phyloP scores from a whole-genome alignment of 1,284 basidiomycete species.

The Phellopilus nigrolimitatus region DNA sequence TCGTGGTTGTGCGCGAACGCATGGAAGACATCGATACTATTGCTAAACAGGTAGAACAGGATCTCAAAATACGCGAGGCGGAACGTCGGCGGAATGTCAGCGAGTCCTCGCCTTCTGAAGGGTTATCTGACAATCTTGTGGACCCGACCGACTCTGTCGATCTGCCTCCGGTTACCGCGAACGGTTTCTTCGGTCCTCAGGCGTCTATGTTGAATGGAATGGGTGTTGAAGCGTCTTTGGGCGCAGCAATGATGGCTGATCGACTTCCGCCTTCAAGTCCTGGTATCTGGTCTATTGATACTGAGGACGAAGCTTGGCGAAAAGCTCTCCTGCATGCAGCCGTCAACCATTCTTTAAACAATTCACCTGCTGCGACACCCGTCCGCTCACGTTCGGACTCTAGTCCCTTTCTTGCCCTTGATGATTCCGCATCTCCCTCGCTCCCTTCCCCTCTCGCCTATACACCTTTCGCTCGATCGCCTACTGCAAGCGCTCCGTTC shows the following conservation, averaged over 20 bases:
- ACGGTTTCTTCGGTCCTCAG: constrained; percentile 69
- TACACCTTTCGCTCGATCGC: constrained; percentile 20
- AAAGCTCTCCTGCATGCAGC: constrained; percentile 66
- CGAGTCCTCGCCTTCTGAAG: constrained; percentile 22
- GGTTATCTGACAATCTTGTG: constrained; percentile 42
- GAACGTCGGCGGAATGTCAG: constrained; percentile 22
- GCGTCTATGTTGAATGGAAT: constrained; percentile 63
- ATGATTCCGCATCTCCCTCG: constrained; percentile 12
- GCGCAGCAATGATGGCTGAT: constrained; percentile 67
- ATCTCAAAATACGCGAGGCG: constrained; percentile 48
- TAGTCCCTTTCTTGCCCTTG: constrained; percentile 7
- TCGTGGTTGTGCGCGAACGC: constrained; percentile 75
- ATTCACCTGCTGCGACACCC: constrained; percentile 32
- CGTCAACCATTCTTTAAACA: constrained; percentile 66
- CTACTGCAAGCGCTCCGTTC: not conserved
- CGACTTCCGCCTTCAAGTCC: constrained; percentile 61
- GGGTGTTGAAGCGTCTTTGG: constrained; percentile 64
- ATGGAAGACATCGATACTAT: constrained; percentile 64
- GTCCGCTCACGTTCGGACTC: constrained; percentile 7
- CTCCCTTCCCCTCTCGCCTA: constrained; percentile 21
- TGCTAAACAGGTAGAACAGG: constrained; percentile 66
- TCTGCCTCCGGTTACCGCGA: constrained; percentile 56
- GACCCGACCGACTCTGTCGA: constrained; percentile 80
- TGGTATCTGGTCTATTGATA: constrained; percentile 49
- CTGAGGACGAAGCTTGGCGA: constrained; percentile 61